Base-by-base conservation (phyloP, 2,329 filamentous ascomycete species). In the Diplodia corticola region DNA sequence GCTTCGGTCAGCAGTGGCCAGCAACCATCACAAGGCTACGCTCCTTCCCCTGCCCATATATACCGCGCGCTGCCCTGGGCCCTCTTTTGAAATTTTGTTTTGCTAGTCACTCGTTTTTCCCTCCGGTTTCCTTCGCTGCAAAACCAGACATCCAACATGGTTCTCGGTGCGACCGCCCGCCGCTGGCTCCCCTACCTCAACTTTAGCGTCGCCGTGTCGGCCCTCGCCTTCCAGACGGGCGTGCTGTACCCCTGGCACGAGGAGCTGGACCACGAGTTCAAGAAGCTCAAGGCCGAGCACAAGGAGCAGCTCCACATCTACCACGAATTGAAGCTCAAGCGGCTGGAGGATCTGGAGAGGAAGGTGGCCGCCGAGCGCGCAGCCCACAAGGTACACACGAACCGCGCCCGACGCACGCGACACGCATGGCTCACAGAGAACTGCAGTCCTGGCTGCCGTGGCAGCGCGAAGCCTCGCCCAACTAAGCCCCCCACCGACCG, bases 181-280 rank as follows among this genome's bases (percentile, higher is more conserved):
- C 53, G 54, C 33, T 66, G 64, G 64, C 64, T 66, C 4, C 64
- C 64, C 57, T 66, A 66, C 49, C 24, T 66, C 13, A 89, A 91
- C 79, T 90, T 91, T 73, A 73, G 84, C 69, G 86, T 91, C 68
- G 88, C 87, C 63, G 83, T 83, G 33, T 89, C 87, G 4, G 88
- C 88, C 0, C 81, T 91, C 37, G 81, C 80, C 40, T 91, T 91
- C 75, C 88, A 90, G 76, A 86, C 90, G 59, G 88, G 86, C 70
- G 88, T 91, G 46, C 80, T 91, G 12, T 90, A 90, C 75, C 88
- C 88, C 1, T 90, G 88, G 88, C 88, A 90, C 76, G 83, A 89
- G 71, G 80, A 88, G 72, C 79, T 91, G 6, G 86, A 89, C 69
- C 81, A 84, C 22, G 84, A 86, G 67, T 89, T 90, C 71, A 80